Evolutionary conservation across 805 yeast species (phyloP), one percentile per base, ranked within the genome.

Genomic region (Zygosaccharomyces bisporus): DNA sequence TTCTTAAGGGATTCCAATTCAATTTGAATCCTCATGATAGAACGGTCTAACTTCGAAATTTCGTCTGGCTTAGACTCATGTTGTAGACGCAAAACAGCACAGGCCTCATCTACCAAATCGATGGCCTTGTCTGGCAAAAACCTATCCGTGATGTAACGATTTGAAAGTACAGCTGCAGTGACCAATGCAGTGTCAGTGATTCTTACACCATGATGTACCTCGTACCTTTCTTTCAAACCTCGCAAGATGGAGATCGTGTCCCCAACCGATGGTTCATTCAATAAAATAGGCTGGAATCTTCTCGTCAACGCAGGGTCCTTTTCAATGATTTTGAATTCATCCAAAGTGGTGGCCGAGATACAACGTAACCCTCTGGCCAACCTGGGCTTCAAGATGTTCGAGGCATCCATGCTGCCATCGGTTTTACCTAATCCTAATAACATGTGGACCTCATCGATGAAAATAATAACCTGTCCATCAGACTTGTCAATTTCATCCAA

Each of bases 51-150:
- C 37, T 82, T 86, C 57, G 89, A 91, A 43, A 93, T 86, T 1
- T 90, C 87, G 60, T 91, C 99, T 0, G 99, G 99, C 62, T 89
- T 90, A 1, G 96, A 88, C 68, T 91, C 99, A 63, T 93, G 98
- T 66, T 91, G 99, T 47, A 91, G 71, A 52, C 99, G 74, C 46
- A 91, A 72, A 0, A 95, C 95, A 3, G 97, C 93, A 69, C 98
- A 90, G 0, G 98, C 97, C 62, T 91, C 99, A 67, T 91, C 99
- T 1, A 91, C 93, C 53, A 91, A 75, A 66, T 91, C 99, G 53
- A 91, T 91, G 16, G 98, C 98, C 70, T 91, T 91, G 61, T 91
- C 99, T 1, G 99, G 99, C 30, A 91, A 70, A 57, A 81, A 89
- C 44, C 98, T 70, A 63, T 91, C 97, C 2, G 95, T 85, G 44